Evolutionary conservation across 192 early-diverging fungal genomes (phyloP), one percentile per base, ranked within the genome.

Genomic region (Podochytrium sp.): DNA sequence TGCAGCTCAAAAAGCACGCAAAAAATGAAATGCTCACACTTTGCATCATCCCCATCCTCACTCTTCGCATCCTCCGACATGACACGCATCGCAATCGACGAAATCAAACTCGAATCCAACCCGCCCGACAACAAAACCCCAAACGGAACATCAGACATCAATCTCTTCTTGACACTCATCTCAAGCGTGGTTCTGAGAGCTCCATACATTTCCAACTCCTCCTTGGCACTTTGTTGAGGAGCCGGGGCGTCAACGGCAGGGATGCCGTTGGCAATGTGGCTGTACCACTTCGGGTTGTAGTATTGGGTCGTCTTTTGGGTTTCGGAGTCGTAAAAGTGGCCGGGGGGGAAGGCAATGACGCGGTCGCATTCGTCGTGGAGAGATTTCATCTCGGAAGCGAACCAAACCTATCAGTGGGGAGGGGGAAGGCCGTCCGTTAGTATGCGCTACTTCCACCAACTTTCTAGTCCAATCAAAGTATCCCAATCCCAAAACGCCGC

Each of bases 81-180:
- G 68, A 58, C 33, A 41, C 97, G 85, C 60, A 93, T 89, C 32
- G 97, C 94, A 80, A 99, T 98, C 30, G 93, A 90, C 32, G 97
- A 94, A 75, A 96, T 99, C 80, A 99, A 87, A 73, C 89, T 91
- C 4, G 96, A 98, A 79, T 99, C 97, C 65, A 99, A 83, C 18
- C 97, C 97, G 65, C 97, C 97, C 57, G 88, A 91, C 40, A 99
- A 87, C 66, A 99, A 85, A 37, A 99, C 97, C 73, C 97, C 97
- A 78, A 94, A 99, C 39, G 97, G 97, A 16, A 99, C 97, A 72
- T 99, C 97, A 68, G 91, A 89, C 97, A 99, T 99, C 70, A 99
- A 86, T 68, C 97, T 86, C 87, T 99, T 99, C 80, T 93, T 91
- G 38, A 97, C 95, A 34, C 95, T 89, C 41, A 86, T 89, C 50